Evolutionary conservation across 73 alveolate species (phyloP).

Genomic region (Halteria grandinella): DNA sequence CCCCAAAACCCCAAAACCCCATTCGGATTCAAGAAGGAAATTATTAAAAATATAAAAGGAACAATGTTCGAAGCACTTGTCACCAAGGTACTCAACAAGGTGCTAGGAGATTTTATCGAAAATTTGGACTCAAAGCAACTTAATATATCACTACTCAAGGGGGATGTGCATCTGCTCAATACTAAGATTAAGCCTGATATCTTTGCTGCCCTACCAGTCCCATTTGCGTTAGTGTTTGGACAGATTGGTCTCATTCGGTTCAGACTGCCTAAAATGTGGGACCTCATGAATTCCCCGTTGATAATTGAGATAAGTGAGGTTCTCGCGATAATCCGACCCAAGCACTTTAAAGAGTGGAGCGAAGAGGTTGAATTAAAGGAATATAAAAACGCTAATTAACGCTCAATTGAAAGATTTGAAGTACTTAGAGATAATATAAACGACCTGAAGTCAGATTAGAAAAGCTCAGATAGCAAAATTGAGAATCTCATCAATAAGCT

Average conservation of each 20-base stretch:
- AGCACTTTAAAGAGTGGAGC: constrained; percentile 64
- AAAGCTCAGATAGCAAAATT: constrained; percentile 62
- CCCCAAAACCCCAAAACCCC: too few relatives aligned
- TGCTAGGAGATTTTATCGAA: constrained; percentile 71
- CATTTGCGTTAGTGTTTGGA: constrained; percentile 62
- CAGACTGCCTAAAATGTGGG: constrained; percentile 65
- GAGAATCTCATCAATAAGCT: constrained; percentile 64
- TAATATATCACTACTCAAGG: constrained; percentile 53
- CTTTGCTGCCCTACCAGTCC: constrained; percentile 62
- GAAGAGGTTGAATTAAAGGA: constrained; percentile 57
- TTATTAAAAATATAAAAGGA: too few relatives aligned
- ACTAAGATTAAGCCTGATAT: constrained; percentile 48
- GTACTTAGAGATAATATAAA: constrained; percentile 15
- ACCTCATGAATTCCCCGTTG: constrained; percentile 53
- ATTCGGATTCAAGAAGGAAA: too few relatives aligned
- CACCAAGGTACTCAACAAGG: constrained; percentile 62
- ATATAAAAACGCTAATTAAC: constrained; percentile 8
- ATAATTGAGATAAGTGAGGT: constrained; percentile 59
- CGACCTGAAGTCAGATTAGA: constrained; percentile 27
- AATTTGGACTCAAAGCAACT: constrained; percentile 70
- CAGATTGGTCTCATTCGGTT: constrained; percentile 55
- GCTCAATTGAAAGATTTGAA: constrained; percentile 59
- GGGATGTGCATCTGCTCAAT: constrained; percentile 59
- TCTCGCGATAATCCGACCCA: constrained; percentile 50
- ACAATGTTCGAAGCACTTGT: constrained; percentile 69